Evolutionary conservation across 1,139 yeast genomes (phyloP), one percentile per base, ranked within the genome.

Genomic region (Taphrina betulina): DNA sequence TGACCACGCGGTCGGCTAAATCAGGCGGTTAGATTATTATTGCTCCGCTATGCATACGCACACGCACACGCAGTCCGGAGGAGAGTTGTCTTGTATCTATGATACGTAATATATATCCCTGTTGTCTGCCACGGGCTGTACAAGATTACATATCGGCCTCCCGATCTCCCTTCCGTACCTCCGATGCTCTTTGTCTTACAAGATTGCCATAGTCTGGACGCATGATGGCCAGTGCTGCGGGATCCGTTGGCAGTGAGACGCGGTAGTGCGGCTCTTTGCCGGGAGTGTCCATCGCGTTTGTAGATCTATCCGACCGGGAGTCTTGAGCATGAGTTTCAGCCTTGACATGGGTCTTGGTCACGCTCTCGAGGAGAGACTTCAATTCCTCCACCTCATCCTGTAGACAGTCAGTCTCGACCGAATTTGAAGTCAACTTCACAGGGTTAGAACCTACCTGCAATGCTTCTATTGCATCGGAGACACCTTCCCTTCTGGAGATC

Each of bases 391-490:
- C 38, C 16, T 50, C 54, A 17, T 38, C 40, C 44, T 41, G 29
- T 10, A 2, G 5, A n/a, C n/a, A n/a, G n/a, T n/a, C n/a, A n/a
- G n/a, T n/a, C n/a, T n/a, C n/a, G n/a, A n/a, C n/a, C n/a, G 7
- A 10, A 8, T 38, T 22, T 10, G 12, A 8, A 8, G 29, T 10
- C 28, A 38, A 10, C 37, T 34, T 34, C 37, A 17, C 16, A 5
- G 20, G 23, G n/a, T 23, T 22, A 12, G 10, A 29, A 3, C 34
- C 23, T n/a, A 43, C 48, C 38, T 50, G 54, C 17, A 50, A 24
- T 1, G 54, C 46, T 22, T 50, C 54, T 12, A 50, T 50, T 5
- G 54, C 54, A 50, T 50, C 54, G n/a, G 54, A 41, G 3, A 50
- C 54, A 16, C 54, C 54, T 33, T 50, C 54, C 17, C 54, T 31